These are phyloP conservation scores for Microthlaspi erraticum DNA, from an alignment of 345 rosid species.

Conservation along the genomic window DNA sequence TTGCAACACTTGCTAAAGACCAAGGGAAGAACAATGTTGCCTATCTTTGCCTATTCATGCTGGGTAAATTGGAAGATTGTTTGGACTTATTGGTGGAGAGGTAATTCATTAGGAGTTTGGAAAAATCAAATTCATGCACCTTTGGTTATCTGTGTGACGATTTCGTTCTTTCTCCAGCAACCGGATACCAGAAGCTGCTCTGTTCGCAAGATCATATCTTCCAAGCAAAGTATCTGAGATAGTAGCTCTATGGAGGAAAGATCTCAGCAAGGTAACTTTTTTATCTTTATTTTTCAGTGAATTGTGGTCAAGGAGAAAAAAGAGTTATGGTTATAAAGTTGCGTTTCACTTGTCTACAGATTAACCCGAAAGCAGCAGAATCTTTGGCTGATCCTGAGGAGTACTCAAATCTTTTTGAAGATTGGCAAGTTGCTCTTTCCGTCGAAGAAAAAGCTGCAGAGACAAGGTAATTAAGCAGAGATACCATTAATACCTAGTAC, in stretches of 20 bases:
- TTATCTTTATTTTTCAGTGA: conserved; percentile 13
- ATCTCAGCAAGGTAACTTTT: conserved; percentile 80
- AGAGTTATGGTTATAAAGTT: conserved; percentile 6
- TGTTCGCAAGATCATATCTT: conserved; percentile 97
- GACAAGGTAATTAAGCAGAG: conserved; percentile 60
- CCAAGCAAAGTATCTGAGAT: conserved; percentile 99
- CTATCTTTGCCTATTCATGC: too few species aligned
- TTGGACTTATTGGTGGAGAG: too few species aligned
- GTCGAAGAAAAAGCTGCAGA: conserved; percentile 79
- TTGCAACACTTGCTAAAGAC: too few species aligned
- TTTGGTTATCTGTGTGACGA: too few species aligned
- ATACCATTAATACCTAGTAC: not conserved
- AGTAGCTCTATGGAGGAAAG: conserved; percentile 95
- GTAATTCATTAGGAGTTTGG: too few species aligned
- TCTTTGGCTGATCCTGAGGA: conserved; percentile 98
- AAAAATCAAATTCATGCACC: too few species aligned
- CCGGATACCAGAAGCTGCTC: conserved; percentile 99
- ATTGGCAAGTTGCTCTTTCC: conserved; percentile 95
- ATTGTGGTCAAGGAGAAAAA: conserved; percentile 6
- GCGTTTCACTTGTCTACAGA: conserved; percentile 51
- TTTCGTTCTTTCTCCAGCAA: too few species aligned
- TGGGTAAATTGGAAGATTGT: too few species aligned
- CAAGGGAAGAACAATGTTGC: too few species aligned
- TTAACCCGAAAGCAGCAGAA: conserved; percentile 97
- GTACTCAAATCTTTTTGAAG: conserved; percentile 95